Evolutionary conservation across 2,329 filamentous ascomycete species (phyloP), one percentile per base, ranked within the genome.

Genomic region (Clonostachys sp.): DNA sequence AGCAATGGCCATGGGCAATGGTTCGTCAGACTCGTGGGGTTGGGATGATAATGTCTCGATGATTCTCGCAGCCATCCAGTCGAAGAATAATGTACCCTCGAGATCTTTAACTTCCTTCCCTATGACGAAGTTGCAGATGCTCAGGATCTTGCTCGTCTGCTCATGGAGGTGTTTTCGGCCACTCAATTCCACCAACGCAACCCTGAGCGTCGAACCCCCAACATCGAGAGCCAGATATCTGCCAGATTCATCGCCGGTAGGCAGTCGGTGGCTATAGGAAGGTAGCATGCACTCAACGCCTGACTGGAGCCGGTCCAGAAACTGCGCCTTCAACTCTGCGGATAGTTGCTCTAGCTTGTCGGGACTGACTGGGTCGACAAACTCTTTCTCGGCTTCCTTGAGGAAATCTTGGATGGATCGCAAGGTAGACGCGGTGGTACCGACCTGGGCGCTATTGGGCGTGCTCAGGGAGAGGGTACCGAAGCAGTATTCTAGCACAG

Each of bases 121-220:
- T 54, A 86, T 85, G 56, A 71, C 74, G 62, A 80, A 84, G 42
- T 71, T 74, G 46, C 69, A 70, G 55, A 78, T 77, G 51, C 70
- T 74, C 48, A 82, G 62, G 51, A 85, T 82, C 48, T 69, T 68
- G 53, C 69, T 75, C 56, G 72, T 71, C 44, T 64, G 61, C 17
- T 63, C 68, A 8, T 58, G 61, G 6, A 53, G 53, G 18, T 59
- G 58, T 18, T 63, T 65, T 33, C 69, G 67, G 12, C 80, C 79
- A 45, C 67, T 66, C 48, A 87, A 68, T 52, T 83, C 74, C 42
- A 87, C 80, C 54, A 87, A 58, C 6, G 81, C 83, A 33, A 87
- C 80, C 45, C 83, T 73, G 50, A 87, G 66, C 12, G 82, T 87
- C 36, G 84, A 86, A 3, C 84, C 84, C 36, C 84, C 84, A n/a